phyloP scores from a whole-genome alignment of 495 filamentous ascomycete species.

The Letharia lupina region DNA sequence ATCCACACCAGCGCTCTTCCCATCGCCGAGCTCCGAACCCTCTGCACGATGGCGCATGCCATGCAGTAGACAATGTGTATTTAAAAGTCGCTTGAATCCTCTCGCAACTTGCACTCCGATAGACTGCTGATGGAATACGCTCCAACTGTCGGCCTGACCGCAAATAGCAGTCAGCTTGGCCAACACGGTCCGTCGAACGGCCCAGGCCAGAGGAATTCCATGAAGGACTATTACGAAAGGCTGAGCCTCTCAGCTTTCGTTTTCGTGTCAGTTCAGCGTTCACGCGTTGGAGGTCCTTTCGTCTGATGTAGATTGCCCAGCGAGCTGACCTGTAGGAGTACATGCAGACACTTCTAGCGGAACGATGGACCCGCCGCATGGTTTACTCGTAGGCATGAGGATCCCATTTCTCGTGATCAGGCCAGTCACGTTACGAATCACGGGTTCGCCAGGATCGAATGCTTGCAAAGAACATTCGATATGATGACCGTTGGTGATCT shows the following conservation, averaged over 20 bases:
- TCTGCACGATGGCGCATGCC: slow-evolving; percentile 10
- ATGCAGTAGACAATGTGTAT: slow-evolving; percentile 1
- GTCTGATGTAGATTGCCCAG: slow-evolving; percentile 2
- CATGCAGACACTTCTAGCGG: not conserved
- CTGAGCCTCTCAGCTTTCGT: slow-evolving; percentile 6
- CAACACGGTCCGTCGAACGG: not conserved
- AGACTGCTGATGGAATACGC: not conserved
- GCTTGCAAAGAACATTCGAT: not conserved
- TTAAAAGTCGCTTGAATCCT: not conserved
- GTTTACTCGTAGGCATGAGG: not conserved
- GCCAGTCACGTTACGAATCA: slow-evolving; percentile 14
- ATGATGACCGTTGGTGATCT: slow-evolving; percentile 7
- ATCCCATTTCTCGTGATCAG: not conserved
- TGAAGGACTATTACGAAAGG: not conserved
- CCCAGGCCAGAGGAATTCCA: slow-evolving; percentile 8
- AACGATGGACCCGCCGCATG: slow-evolving; percentile 8
- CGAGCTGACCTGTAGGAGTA: slow-evolving; percentile 7
- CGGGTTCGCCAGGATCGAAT: not conserved
- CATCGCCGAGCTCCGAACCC: not conserved
- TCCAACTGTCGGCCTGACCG: slow-evolving; percentile 3
- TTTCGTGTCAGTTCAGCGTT: not conserved
- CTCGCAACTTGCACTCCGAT: not conserved
- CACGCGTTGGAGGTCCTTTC: not conserved
- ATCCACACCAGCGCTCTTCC: not conserved
- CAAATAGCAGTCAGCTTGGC: not conserved